Evolutionary conservation across 495 filamentous ascomycete species (phyloP).

Genomic region (Hapsidospora chrysogenum): DNA sequence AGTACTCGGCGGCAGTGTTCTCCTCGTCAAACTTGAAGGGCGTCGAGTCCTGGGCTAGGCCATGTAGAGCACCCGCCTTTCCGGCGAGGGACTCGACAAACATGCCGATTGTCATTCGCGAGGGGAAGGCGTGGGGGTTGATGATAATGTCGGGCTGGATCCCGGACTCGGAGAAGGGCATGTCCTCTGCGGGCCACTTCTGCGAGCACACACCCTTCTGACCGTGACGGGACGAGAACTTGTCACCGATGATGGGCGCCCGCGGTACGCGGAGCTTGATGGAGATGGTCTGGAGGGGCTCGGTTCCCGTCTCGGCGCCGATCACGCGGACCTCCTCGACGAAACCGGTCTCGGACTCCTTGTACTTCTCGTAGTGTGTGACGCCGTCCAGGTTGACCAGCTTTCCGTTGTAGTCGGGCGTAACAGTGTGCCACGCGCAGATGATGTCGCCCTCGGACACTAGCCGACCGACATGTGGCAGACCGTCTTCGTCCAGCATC

Average conservation of each 20-base stretch:
- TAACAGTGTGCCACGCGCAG: slow-evolving; percentile 79
- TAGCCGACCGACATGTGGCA: slow-evolving; percentile 59
- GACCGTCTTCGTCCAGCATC: slow-evolving; percentile 69
- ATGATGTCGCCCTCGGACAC: slow-evolving; percentile 69
- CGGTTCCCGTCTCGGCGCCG: slow-evolving; percentile 61
- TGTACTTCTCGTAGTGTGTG: slow-evolving; percentile 80
- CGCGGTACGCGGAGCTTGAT: slow-evolving; percentile 88
- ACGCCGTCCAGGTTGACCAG: slow-evolving; percentile 60
- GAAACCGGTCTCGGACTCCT: slow-evolving; percentile 71
- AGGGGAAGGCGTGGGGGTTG: slow-evolving; percentile 99
- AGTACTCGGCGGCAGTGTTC: slow-evolving; percentile 84
- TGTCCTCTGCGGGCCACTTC: slow-evolving; percentile 84
- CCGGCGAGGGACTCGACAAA: slow-evolving; percentile 95
- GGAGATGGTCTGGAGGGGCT: slow-evolving; percentile 69
- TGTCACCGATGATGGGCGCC: slow-evolving; percentile 87
- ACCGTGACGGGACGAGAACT: slow-evolving; percentile 95
- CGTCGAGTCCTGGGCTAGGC: slow-evolving; percentile 83
- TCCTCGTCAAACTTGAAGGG: slow-evolving; percentile 90
- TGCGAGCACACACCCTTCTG: slow-evolving; percentile 97
- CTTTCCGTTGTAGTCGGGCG: slow-evolving; percentile 57
- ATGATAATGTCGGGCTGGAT: slow-evolving; percentile 97
- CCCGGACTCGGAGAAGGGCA: slow-evolving; percentile 95
- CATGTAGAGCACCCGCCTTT: slow-evolving; percentile 86
- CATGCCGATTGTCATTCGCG: slow-evolving; percentile 99
- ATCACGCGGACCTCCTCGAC: slow-evolving; percentile 87